A percentile compares a stretch with the other conserved stretches of the same genome.
phyloP scores from a whole-genome alignment of 768 basidiomycete species.

The Calvatia gigantea region DNA sequence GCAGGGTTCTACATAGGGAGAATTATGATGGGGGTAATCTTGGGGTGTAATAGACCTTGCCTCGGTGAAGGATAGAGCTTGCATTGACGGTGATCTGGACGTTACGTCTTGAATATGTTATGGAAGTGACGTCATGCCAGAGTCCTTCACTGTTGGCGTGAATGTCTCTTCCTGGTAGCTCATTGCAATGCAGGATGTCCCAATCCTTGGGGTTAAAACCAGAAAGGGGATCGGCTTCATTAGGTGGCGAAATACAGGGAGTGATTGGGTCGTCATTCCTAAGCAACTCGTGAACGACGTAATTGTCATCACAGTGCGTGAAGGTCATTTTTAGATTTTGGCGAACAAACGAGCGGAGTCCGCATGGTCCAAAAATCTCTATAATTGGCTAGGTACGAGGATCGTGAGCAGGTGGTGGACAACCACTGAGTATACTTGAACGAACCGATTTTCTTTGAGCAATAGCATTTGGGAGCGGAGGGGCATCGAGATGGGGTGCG shows the following conservation, averaged over 20 bases:
- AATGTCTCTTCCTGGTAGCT: conserved; percentile 62
- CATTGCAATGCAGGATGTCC: conserved; percentile 56
- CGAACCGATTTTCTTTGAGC: conserved; percentile 16
- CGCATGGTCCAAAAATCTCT: conserved; percentile 78
- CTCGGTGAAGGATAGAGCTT: conserved; percentile 73
- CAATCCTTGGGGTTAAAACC: conserved; percentile 18
- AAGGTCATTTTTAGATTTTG: conserved; percentile 66
- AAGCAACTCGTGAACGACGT: conserved; percentile 78
- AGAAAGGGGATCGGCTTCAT: conserved; percentile 10
- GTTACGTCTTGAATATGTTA: conserved; percentile 32
- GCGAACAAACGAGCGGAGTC: conserved; percentile 73
- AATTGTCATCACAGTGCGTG: conserved; percentile 55
- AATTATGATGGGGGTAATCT: conserved; percentile 1
- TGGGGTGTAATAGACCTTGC: conserved; percentile 32
- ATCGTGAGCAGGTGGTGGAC: conserved; percentile 5
- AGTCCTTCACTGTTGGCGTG: conserved; percentile 50
- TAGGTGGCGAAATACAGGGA: conserved; percentile 36
- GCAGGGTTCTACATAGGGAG: conserved; percentile 62
- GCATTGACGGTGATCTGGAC: conserved; percentile 57
- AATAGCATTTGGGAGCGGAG: conserved; percentile 18
- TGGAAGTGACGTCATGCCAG: conserved; percentile 55
- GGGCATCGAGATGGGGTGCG: conserved; percentile 30
- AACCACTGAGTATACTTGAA: background rate
- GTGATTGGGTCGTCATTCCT: conserved; percentile 48
- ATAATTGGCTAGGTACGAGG: conserved; percentile 42